These are phyloP conservation scores for Trichoderma sp. DNA, from an alignment of 2,329 filamentous ascomycete genomes.

Conservation along the genomic window DNA sequence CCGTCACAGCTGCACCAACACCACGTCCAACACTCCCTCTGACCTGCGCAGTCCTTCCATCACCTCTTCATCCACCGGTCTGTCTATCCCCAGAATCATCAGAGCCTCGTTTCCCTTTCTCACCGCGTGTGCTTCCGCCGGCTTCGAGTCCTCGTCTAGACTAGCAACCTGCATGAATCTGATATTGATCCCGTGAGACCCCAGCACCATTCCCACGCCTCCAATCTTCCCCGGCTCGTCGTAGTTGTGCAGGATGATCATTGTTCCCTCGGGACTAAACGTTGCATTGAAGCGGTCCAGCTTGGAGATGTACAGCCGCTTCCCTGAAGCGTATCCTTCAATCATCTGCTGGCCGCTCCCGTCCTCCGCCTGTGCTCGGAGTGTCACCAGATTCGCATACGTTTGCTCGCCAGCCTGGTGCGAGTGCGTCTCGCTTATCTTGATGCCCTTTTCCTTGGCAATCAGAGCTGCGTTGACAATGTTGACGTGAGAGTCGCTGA, in stretches of 20 bases:
- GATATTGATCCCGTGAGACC: conserved; percentile 71
- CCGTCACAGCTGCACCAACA: conserved; percentile 44
- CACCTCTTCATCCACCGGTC: conserved; percentile 57
- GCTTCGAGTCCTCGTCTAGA: conserved; percentile 36
- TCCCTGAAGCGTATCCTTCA: conserved; percentile 64
- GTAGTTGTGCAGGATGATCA: conserved; percentile 78
- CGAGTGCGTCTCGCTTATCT: conserved; percentile 69
- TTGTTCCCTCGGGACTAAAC: conserved; percentile 68
- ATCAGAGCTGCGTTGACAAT: conserved; percentile 78
- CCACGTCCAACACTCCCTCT: conserved; percentile 55
- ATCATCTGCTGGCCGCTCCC: conserved; percentile 45
- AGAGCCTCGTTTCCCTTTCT: conserved; percentile 54
- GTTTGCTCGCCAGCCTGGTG: conserved; percentile 59
- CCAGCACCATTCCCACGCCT: conserved; percentile 68
- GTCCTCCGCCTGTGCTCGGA: conserved; percentile 50
- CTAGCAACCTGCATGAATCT: conserved; percentile 72
- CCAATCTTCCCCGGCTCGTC: conserved; percentile 82
- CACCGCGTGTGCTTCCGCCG: neutral
- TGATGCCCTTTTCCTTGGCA: conserved; percentile 72
- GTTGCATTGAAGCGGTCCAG: conserved; percentile 70
- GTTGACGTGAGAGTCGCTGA: conserved; percentile 69
- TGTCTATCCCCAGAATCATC: conserved; percentile 77
- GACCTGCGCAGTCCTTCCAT: conserved; percentile 46
- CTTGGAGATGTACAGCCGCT: conserved; percentile 65
- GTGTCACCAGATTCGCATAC: conserved; percentile 68